Base-by-base conservation (phyloP, 257 asterid species). In the Petunia secreta region DNA sequence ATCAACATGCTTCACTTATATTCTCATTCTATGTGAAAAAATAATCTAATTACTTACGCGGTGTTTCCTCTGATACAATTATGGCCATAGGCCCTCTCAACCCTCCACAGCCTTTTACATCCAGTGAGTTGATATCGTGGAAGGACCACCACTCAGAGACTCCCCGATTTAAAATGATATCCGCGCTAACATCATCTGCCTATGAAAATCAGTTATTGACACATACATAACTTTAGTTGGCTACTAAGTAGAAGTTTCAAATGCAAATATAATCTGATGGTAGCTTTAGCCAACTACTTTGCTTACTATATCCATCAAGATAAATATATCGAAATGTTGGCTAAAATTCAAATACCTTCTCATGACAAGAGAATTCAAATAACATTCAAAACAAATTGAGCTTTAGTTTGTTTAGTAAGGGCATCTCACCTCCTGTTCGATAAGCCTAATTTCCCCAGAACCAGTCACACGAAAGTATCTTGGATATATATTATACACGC, bases 61-160 rank as follows among this genome's bases (percentile, higher is more conserved):
- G 99, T 48, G 98, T 96, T 91, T 96, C 99, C 89, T 96, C 99
- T 11, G 99, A 93, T 79, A 96, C 98, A 75, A 96, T 83, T 73
- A 96, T 85, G 77, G 98, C 99, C 98, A 91, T 91, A 14, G 99
- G 99, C 75, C 99, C 99, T 2, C 88, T 85, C 79, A 92, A 82
- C 64, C 92, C 94, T 83, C 88, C 86, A 80, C 99, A 96, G 78
- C 86, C 92, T 65, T 85, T 85, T 40, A 80, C 85, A 80, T 90
- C 88, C 75, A 77, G 81, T 6, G 90, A 62, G 81, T 79, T 90
- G 79, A 88, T 85, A 87, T 94, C 98, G 69, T 90, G 86, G 88
- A 96, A 96, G 64, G 99, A 96, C 99, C 99, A 96, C 99, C 99
- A 96, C 71, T 88, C 83, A 43, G 87, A 85, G 79, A 60, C 78